Conservation (phyloP, 441 rosid species). For the Syzygium syzygioides region DNA sequence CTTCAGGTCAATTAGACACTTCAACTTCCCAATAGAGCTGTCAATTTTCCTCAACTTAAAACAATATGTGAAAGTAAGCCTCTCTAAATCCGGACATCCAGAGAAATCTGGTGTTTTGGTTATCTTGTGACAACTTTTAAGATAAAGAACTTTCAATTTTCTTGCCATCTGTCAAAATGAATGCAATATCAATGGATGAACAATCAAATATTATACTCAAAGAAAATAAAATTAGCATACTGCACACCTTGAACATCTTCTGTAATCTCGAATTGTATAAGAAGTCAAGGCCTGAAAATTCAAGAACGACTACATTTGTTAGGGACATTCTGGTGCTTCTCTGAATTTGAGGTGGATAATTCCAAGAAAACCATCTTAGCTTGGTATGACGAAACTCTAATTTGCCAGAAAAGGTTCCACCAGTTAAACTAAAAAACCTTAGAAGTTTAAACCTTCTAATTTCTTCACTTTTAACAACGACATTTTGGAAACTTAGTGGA, state of each 20-base stretch:
- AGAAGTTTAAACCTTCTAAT: neutral
- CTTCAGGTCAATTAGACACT: fast-evolving
- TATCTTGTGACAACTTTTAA: neutral
- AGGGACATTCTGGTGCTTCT: too few relatives aligned
- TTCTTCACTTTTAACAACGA: neutral
- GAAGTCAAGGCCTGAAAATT: neutral
- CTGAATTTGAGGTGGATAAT: too few relatives aligned
- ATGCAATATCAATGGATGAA: neutral
- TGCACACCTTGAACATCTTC: neutral
- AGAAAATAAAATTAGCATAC: neutral
- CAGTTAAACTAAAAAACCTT: too few relatives aligned
- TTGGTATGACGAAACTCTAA: neutral
- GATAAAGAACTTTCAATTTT: neutral
- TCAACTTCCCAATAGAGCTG: neutral
- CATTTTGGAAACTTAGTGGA: too few relatives aligned
- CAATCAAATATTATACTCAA: neutral
- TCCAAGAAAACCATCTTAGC: slow-evolving; percentile 1
- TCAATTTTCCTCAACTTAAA: neutral
- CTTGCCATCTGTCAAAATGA: neutral
- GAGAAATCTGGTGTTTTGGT: neutral
- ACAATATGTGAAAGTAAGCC: neutral
- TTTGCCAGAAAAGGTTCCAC: neutral
- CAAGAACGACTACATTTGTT: neutral
- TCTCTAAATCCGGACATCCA: neutral
- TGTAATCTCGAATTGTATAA: neutral